phyloP scores from a whole-genome alignment of 2,329 filamentous ascomycete species.

The Botrytis byssoidea region DNA sequence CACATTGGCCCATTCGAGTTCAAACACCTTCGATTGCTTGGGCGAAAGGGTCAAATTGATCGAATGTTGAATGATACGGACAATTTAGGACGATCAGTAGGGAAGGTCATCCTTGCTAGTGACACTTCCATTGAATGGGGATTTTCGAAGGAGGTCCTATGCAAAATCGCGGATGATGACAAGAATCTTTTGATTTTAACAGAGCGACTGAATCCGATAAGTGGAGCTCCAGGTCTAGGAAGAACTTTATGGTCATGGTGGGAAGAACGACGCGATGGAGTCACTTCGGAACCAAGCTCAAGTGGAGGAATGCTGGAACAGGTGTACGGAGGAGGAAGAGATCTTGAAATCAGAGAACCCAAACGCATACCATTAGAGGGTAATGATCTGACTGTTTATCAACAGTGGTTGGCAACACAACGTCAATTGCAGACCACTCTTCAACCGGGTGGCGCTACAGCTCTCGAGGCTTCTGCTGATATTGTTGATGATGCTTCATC shows the following conservation, averaged over 20 bases:
- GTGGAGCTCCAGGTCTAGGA: slow-evolving; percentile 50
- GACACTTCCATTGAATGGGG: slow-evolving; percentile 93
- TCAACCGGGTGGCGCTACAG: slow-evolving; percentile 65
- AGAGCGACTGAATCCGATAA: slow-evolving; percentile 58
- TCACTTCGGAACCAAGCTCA: slow-evolving; percentile 54
- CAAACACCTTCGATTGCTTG: slow-evolving; percentile 77
- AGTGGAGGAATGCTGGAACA: slow-evolving; percentile 62
- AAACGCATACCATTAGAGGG: slow-evolving; percentile 66
- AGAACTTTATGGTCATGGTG: slow-evolving; percentile 79
- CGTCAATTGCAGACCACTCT: slow-evolving; percentile 81
- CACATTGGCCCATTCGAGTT: slow-evolving; percentile 81
- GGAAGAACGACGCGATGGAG: slow-evolving; percentile 64
- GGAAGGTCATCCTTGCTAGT: slow-evolving; percentile 83
- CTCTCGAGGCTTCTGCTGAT: slow-evolving; percentile 68
- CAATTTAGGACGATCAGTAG: slow-evolving; percentile 45
- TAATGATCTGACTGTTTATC: slow-evolving; percentile 77
- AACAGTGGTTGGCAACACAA: slow-evolving; percentile 88
- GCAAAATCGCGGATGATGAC: slow-evolving; percentile 69
- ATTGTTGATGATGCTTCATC: slow-evolving; percentile 81
- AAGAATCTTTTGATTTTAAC: slow-evolving; percentile 86
- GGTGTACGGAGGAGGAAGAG: slow-evolving; percentile 62
- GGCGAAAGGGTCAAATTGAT: slow-evolving; percentile 76
- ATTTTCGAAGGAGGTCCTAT: slow-evolving; percentile 79
- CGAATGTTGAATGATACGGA: slow-evolving; percentile 56
- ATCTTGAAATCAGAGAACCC: slow-evolving; percentile 60